Evolutionary conservation across 768 basidiomycete genomes (phyloP).

Genomic region (Lanmaoa rubissima): DNA sequence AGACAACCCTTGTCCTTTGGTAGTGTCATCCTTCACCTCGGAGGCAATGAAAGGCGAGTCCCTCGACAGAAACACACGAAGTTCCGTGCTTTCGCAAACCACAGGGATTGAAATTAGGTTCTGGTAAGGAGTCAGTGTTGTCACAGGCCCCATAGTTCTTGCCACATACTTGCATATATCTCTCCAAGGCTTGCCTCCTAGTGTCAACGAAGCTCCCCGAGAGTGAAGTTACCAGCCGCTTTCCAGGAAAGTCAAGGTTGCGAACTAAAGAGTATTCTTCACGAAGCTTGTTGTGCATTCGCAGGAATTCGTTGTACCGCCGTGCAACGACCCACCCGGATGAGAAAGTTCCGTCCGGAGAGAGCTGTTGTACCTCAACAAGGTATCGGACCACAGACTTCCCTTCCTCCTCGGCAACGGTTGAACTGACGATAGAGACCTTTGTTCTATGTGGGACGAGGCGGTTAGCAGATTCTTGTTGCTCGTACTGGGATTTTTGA

Average conservation of each 20-base stretch:
- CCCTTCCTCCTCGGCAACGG: slow-evolving; percentile 79
- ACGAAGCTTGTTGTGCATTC: slow-evolving; percentile 80
- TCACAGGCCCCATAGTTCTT: no score
- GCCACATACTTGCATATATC: slow-evolving; percentile 76
- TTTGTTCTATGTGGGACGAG: slow-evolving; percentile 80
- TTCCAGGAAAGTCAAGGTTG: slow-evolving; percentile 86
- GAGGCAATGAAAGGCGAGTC: slow-evolving; percentile 79
- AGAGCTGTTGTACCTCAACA: slow-evolving; percentile 87
- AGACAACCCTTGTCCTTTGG: slow-evolving; percentile 52
- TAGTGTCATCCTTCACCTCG: slow-evolving; percentile 37
- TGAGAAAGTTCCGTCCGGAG: slow-evolving; percentile 70
- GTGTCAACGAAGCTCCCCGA: slow-evolving; percentile 87
- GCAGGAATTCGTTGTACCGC: slow-evolving; percentile 93
- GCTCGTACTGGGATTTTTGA: slow-evolving; percentile 90
- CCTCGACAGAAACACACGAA: slow-evolving; percentile 83
- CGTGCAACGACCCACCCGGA: slow-evolving; percentile 93
- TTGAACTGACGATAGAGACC: slow-evolving; percentile 82
- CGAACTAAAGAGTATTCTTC: slow-evolving; percentile 70
- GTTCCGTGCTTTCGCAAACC: slow-evolving; percentile 79
- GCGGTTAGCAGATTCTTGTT: slow-evolving; percentile 89
- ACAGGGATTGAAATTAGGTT: slow-evolving; percentile 68
- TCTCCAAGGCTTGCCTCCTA: slow-evolving; percentile 75
- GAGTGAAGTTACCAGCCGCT: slow-evolving; percentile 85
- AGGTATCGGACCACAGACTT: slow-evolving; percentile 91
- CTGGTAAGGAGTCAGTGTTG: slow-evolving; percentile 39